Base-by-base conservation (phyloP, 306 rosid genomes). In the Castanopsis chinensis region DNA sequence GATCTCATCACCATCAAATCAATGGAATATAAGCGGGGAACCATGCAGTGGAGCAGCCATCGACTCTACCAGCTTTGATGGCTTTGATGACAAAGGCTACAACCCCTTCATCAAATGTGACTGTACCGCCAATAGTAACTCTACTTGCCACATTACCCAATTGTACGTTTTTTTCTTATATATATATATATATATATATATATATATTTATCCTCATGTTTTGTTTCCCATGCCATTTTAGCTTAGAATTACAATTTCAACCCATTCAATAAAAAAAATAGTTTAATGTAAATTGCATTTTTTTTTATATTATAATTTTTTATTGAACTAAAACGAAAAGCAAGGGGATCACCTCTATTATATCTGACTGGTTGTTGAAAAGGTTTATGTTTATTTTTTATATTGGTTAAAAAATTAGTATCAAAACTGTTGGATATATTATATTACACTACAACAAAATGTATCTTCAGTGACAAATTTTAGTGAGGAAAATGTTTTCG, bases 81-180 rank as follows among this genome's bases (percentile, higher is more conserved):
- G 14, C 0, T 1, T 65, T 0, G 25, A 65, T 13, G 20, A 14
- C 19, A 0, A 0, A 17, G 0, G 0, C 4, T 0, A 67, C 51
- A 67, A 67, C 71, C 71, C 71, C 5, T 67, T 67, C 0, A 67
- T 67, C 49, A 67, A 67, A 33, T 67, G 71, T 12, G 51, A 18
- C 35, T 67, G 71, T 67, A n/a, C 3, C 71, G 1, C 1, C 25
- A 18, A 65, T 3, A 65, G 5, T 65, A 8, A 33, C 45, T 3
- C 71, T 18, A 33, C 49, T 65, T 65, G 71, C 9, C 71, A 65
- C 71, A 65, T 65, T 18, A 65, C 71, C 25, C 20, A 18, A 65
- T 21, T 65, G 71, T 65, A 65, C 1, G 71, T 7, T 1, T 64
- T 11, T 30, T 5, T 17, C 45, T 2, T 28, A 0, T 60, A 11